Evolutionary conservation across 352 stramenopile genomes (phyloP).

Genomic region (Phytophthora meadii): DNA sequence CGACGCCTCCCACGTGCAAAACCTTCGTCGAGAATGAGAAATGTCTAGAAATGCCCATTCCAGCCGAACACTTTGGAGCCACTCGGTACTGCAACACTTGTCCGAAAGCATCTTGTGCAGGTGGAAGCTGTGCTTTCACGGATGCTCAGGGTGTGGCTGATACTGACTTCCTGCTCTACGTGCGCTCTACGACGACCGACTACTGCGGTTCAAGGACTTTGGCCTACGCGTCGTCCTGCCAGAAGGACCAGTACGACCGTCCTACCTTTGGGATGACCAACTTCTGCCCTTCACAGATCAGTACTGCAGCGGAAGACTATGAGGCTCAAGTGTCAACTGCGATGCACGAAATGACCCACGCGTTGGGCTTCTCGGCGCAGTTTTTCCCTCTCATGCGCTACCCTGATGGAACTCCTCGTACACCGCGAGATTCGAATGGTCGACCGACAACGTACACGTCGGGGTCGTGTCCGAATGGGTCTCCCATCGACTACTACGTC

Average conservation of each 20-base stretch:
- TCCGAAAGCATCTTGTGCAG: slow-evolving; percentile 42
- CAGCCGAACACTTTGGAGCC: slow-evolving; percentile 61
- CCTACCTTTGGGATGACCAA: slow-evolving; percentile 88
- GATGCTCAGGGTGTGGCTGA: slow-evolving; percentile 45
- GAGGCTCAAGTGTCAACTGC: slow-evolving; percentile 70
- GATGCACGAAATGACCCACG: slow-evolving; percentile 86
- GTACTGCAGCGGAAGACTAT: slow-evolving; percentile 60
- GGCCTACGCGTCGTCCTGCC: slow-evolving; percentile 81
- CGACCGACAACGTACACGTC: slow-evolving; percentile 37
- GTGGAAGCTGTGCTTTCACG: slow-evolving; percentile 48
- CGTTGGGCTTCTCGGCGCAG: slow-evolving; percentile 77
- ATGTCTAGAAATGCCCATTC: slow-evolving; percentile 83
- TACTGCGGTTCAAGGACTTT: slow-evolving; percentile 66
- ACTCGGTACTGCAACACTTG: slow-evolving; percentile 58
- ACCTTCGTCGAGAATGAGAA: slow-evolving; percentile 55
- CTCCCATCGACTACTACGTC: slow-evolving; percentile 48
- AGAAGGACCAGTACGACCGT: slow-evolving; percentile 87
- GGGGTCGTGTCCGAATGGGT: slow-evolving; percentile 65
- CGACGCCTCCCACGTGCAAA: slow-evolving; percentile 63
- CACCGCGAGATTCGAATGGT: slow-evolving; percentile 54
- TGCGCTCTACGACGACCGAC: slow-evolving; percentile 54
- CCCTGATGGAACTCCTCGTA: slow-evolving; percentile 69
- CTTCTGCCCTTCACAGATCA: slow-evolving; percentile 79
- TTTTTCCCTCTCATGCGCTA: slow-evolving; percentile 83
- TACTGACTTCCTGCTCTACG: slow-evolving; percentile 78